Base-by-base conservation (phyloP, 192 early-diverging fungal species). In the Irineochytrium annulatum region DNA sequence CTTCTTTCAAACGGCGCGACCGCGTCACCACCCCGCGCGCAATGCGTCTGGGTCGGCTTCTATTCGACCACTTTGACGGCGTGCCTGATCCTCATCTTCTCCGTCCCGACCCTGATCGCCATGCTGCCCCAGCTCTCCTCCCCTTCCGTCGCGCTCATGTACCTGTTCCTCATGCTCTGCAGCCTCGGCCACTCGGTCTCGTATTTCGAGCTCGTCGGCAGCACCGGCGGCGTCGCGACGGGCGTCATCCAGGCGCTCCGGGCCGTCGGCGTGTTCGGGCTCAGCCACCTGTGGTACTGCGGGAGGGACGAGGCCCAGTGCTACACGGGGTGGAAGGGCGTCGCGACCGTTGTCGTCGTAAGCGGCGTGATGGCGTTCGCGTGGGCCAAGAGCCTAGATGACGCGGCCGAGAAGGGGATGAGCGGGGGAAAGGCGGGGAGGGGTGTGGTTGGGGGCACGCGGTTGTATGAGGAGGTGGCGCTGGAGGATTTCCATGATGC, bases 191-290 rank as follows among this genome's bases (percentile, higher is more conserved):
- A 78, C 46, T 68, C 69, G 31, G 44, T 72, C 37, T 62, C 73
- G 11, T 78, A 78, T 55, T 78, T 78, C 59, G 41, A 72, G 43
- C 63, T 78, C 1, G 33, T 78, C 2, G 73, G 73, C 20, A 57
- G 59, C 31, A 76, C 70, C 3, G 76, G 76, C 20, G 76, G 74
- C 22, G 73, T 78, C n/a, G 76, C 76, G 3, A 78, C 76, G 3
- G 76, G 67, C 28, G 71, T 78, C 3, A 31, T 78, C 5, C 76
- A 78, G 68, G 76, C 74, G 5, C 57, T 78, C 30, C 49, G 76
- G 11, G 76, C 76, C 13, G 76, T 76, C 3, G 16, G 70, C 13
- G 76, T 78, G 1, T 78, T 78, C 51, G 70, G 52, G 8, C 64
- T 78, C 17, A 63, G 59, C 34, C 63, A 76, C 35, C 4, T 67